Conservation (phyloP, 768 basidiomycete genomes). For the Suillus clintonianus region DNA sequence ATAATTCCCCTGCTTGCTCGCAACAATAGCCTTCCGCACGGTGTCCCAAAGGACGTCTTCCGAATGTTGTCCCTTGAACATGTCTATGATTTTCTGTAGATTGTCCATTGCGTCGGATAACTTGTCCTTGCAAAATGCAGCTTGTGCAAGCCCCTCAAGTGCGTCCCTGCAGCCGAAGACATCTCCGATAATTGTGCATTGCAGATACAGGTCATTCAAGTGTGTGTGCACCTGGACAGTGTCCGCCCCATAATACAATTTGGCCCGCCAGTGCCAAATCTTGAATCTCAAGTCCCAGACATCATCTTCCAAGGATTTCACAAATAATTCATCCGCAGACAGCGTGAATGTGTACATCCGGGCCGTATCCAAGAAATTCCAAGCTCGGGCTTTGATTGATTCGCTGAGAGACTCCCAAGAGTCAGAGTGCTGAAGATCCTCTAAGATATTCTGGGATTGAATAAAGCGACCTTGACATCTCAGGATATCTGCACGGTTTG, state of each 20-base stretch:
- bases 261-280: no score
- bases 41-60: background rate
- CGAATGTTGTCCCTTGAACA: background rate
- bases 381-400: background rate
- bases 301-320: background rate
- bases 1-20: background rate
- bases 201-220: background rate
- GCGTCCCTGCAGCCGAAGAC: rapidly evolving
- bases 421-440: no score
- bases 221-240: background rate
- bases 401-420: background rate
- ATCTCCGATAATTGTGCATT: no score
- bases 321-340: background rate
- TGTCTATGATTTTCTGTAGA: background rate
- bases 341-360: background rate
- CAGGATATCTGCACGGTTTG: background rate
- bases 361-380: background rate
- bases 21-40: background rate
- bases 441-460: background rate
- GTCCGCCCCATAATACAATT: background rate
- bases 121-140: background rate
- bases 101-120: background rate
- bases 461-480: background rate
- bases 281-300: background rate
- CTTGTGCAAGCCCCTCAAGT: background rate